phyloP scores from a whole-genome alignment of 352 stramenopile species.

The Stramenopiles sp. region DNA sequence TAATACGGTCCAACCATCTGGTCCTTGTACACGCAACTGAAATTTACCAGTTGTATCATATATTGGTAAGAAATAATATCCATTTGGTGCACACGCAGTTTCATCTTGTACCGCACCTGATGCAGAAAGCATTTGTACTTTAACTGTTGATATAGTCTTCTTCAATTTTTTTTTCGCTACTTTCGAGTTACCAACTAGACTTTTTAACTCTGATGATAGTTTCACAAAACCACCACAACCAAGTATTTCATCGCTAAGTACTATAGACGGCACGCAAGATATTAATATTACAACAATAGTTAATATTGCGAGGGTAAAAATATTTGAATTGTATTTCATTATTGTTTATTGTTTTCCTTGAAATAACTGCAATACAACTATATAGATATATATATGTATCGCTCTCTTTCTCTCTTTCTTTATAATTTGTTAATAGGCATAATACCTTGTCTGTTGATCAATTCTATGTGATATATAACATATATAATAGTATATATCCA shows the following conservation, averaged over 20 bases:
- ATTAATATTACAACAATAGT: background rate
- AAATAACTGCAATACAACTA: too few relatives aligned
- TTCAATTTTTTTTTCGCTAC: background rate
- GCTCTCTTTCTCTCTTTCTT: too few relatives aligned
- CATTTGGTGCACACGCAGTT: background rate
- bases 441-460: too few relatives aligned
- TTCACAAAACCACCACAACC: constrained; percentile 4
- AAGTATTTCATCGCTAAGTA: background rate
- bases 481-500: too few relatives aligned
- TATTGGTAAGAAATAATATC: constrained; percentile 5
- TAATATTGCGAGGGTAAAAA: too few relatives aligned
- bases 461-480: too few relatives aligned
- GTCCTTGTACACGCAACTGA: background rate
- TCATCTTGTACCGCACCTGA: constrained; percentile 1
- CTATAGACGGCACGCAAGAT: background rate
- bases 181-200: background rate
- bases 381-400: too few relatives aligned
- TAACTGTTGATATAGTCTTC: background rate
- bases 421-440: too few relatives aligned
- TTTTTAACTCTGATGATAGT: background rate
- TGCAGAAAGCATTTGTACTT: background rate
- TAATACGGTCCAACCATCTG: background rate
- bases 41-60: background rate
- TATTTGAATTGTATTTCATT: too few relatives aligned
- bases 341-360: too few relatives aligned